Base-by-base conservation (phyloP, 441 rosid species). In the Cnidoscolus chayamansa region DNA sequence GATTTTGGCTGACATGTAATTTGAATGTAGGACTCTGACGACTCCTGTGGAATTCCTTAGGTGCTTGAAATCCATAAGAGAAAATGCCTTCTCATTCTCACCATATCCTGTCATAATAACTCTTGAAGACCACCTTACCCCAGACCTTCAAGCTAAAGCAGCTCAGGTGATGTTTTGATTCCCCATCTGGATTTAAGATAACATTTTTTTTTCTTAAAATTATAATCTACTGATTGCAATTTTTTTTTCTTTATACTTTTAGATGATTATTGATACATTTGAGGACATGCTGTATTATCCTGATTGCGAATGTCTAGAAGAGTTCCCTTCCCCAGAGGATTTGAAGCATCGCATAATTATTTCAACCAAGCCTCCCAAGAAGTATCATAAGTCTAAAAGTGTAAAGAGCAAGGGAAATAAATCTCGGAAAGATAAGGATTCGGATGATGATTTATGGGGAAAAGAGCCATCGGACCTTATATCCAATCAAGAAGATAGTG, bases 121-220 rank as follows among this genome's bases (percentile, higher is more conserved):
- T 75, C 90, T 92, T 17, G 98, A 94, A 90, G 97, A 94, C 76
- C 98, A 94, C 82, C 94, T 94, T 40, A 88, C 97, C 35, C 83
- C 94, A 47, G 74, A 84, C 16, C 97, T 92, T 73, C 97, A 90
- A 79, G 87, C 88, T 60, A 89, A 89, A 89, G 96, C 87, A 30
- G 97, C 97, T 37, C 69, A 85, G 93, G 98, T 88, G 74, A 78
- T 15, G 2, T 81, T 71, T 37, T 45, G 51, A 57, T 31, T 50
- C 71, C 74, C 76, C 63, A 63, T 35, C 5, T 71, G 10, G 54
- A 53, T 40, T 45, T 48, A 40, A 25, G 49, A 48, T 61, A 10
- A 70, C 55, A 7, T 60, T 61, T 58, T 40, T 31, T 68, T n/a
- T 17, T 63, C 45, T 51, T 66, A 5, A 35, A 11, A 54, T 35